phyloP scores from a whole-genome alignment of 139 green algal species.

The Coelastrella sp. region DNA sequence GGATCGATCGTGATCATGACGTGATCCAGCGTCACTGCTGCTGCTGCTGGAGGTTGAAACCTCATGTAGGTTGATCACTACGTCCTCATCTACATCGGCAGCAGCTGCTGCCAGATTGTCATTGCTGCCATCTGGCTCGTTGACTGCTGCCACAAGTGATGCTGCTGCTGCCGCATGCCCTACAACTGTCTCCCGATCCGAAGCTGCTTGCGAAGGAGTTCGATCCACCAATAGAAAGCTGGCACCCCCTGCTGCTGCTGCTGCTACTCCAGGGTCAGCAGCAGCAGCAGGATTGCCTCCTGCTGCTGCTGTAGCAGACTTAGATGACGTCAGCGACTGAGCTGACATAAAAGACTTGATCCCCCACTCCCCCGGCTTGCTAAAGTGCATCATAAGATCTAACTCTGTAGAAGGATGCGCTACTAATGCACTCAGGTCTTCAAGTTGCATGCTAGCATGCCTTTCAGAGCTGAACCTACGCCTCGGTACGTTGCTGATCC shows the following conservation, averaged over 20 bases:
- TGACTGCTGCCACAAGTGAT: not conserved
- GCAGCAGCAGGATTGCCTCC: not conserved
- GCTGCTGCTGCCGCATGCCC: not conserved
- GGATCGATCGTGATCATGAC: not conserved
- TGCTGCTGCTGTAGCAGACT: conserved; percentile 18
- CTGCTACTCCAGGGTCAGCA: not conserved
- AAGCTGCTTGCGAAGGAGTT: not conserved
- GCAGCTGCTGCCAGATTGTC: not conserved
- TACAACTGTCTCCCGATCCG: not conserved
- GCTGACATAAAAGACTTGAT: conserved; percentile 12
- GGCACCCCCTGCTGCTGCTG: not conserved
- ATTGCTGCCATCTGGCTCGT: not conserved
- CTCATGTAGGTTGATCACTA: not conserved
- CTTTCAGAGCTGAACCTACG: not conserved
- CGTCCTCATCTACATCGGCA: not conserved
- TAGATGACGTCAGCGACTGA: not conserved
- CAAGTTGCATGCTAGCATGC: conserved; percentile 16
- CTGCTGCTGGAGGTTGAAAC: not conserved
- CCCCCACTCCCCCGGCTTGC: conserved; percentile 24
- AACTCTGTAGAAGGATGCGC: not conserved
- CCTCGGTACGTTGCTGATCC: not conserved
- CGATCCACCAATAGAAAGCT: not conserved
- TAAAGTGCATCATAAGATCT: not conserved
- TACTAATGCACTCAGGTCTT: not conserved
- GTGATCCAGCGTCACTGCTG: not conserved